These are phyloP conservation scores for Peronosclerospora sorghi DNA, from an alignment of 352 stramenopile genomes.

Conservation along the genomic window DNA sequence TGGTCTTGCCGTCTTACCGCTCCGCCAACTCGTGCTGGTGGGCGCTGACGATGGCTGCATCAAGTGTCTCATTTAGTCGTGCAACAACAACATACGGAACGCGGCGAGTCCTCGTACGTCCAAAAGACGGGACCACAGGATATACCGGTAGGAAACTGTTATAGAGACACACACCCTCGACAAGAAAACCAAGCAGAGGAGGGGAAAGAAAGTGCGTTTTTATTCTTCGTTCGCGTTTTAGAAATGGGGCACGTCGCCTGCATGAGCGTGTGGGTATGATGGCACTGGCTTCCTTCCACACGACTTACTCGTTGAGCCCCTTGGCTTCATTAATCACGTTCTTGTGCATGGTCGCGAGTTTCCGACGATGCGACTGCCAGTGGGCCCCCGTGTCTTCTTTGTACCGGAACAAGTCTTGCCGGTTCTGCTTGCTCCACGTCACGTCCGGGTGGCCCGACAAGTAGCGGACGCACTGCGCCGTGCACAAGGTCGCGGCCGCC, in stretches of 20 bases:
- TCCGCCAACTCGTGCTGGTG: constrained; percentile 51
- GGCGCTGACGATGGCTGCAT: constrained; percentile 57
- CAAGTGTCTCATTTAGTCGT: constrained; percentile 32
- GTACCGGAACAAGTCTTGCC: constrained; percentile 60
- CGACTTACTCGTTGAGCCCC: constrained; percentile 41
- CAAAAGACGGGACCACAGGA: too few species aligned
- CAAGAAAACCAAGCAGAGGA: background rate
- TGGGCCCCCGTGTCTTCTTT: constrained; percentile 45
- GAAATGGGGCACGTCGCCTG: too few species aligned
- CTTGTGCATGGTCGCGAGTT: constrained; percentile 55
- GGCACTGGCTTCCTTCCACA: too few species aligned
- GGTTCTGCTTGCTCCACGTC: constrained; percentile 73
- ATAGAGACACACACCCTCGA: background rate
- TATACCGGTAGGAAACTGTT: constrained; percentile 2
- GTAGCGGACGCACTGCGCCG: constrained; percentile 67
- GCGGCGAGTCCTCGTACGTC: background rate
- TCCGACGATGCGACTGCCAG: constrained; percentile 68
- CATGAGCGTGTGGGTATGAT: too few species aligned
- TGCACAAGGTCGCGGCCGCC: constrained; percentile 46
- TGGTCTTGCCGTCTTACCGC: constrained; percentile 34
- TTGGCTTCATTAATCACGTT: constrained; percentile 78
- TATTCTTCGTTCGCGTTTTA: too few species aligned
- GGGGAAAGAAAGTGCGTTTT: too few species aligned
- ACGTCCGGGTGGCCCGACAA: constrained; percentile 59
- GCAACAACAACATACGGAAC: too few species aligned